Percentiles rank a stretch among this genome's conserved stretches.
Conservation (phyloP, 1,284 basidiomycete genomes). For the Hymenochaete sp. region DNA sequence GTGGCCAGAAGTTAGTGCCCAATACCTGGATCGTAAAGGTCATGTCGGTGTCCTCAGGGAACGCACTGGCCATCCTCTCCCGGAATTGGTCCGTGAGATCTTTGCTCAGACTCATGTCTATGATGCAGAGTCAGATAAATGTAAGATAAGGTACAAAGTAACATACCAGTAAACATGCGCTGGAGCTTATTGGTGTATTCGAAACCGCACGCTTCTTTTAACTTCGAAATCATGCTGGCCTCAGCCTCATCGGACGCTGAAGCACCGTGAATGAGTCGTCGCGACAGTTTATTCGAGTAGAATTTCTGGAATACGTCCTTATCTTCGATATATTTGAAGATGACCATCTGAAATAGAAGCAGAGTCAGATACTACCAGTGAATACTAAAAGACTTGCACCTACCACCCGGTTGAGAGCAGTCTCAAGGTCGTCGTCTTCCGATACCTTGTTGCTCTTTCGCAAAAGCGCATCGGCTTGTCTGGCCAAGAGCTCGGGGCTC, state of each 20-base stretch:
- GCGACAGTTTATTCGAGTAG: constrained; percentile 95
- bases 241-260: constrained; percentile 97
- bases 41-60: constrained; percentile 74
- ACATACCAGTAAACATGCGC: constrained; percentile 92
- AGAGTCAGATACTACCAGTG: background rate
- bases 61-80: constrained; percentile 83
- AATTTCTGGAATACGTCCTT: constrained; percentile 99
- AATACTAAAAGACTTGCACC: constrained; percentile 22
- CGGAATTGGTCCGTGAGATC: constrained; percentile 97
- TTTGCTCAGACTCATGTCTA: constrained; percentile 93
- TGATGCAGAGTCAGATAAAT: constrained; percentile 9
- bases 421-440: constrained; percentile 86
- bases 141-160: background rate
- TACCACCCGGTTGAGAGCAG: constrained; percentile 85
- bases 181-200: constrained; percentile 98
- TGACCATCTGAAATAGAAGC: constrained; percentile 64
- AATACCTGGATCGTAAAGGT: constrained; percentile 93
- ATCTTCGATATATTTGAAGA: constrained; percentile 99
- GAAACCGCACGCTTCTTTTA: constrained; percentile 98
- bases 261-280: constrained; percentile 86
- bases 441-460: constrained; percentile 95
- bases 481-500: constrained; percentile 91
- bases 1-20: constrained; percentile 94
- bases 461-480: constrained; percentile 86
- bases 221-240: constrained; percentile 96